Evolutionary conservation across 2,329 filamentous ascomycete species (phyloP).

Genomic region (Fusarium anguioides): DNA sequence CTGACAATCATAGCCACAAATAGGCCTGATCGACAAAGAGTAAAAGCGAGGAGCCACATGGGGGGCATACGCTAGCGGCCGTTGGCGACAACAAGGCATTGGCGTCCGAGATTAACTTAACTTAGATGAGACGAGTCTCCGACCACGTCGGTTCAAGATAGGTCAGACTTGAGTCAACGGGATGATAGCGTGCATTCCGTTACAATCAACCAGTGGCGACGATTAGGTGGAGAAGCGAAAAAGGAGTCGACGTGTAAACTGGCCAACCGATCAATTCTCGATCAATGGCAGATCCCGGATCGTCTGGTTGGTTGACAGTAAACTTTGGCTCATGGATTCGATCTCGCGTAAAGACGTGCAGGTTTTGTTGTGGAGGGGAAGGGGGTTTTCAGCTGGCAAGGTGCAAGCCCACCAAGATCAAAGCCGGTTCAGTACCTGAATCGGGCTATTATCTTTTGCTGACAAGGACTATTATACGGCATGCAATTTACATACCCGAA

Average conservation of each 20-base stretch:
- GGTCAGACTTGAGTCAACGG: neutral
- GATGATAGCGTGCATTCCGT: slow-evolving; percentile 15
- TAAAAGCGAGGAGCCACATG: slow-evolving; percentile 40
- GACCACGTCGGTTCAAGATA: slow-evolving; percentile 23
- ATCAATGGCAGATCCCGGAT: slow-evolving; percentile 8
- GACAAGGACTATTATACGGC: neutral
- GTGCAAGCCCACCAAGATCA: slow-evolving; percentile 9
- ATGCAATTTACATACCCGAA: neutral
- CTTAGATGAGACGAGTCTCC: slow-evolving; percentile 37
- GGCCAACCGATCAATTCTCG: slow-evolving; percentile 27
- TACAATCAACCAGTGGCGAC: slow-evolving; percentile 6
- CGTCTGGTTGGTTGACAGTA: slow-evolving; percentile 9
- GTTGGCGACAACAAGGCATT: slow-evolving; percentile 40
- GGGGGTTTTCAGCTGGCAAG: slow-evolving; percentile 27
- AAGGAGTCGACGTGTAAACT: slow-evolving; percentile 32
- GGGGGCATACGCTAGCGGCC: slow-evolving; percentile 42
- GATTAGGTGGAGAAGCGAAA: slow-evolving; percentile 9
- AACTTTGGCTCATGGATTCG: slow-evolving; percentile 14
- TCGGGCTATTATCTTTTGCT: neutral
- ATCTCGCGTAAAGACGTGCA: slow-evolving; percentile 27
- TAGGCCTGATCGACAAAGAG: slow-evolving; percentile 25
- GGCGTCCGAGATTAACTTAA: slow-evolving; percentile 37
- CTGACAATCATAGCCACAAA: slow-evolving; percentile 18
- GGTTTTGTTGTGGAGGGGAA: slow-evolving; percentile 12
- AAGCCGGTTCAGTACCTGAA: neutral